Percentiles rank a stretch among this genome's conserved stretches.
These are phyloP conservation scores for Brettanomyces custersianus DNA, from an alignment of 805 yeast species.

Conservation along the genomic window DNA sequence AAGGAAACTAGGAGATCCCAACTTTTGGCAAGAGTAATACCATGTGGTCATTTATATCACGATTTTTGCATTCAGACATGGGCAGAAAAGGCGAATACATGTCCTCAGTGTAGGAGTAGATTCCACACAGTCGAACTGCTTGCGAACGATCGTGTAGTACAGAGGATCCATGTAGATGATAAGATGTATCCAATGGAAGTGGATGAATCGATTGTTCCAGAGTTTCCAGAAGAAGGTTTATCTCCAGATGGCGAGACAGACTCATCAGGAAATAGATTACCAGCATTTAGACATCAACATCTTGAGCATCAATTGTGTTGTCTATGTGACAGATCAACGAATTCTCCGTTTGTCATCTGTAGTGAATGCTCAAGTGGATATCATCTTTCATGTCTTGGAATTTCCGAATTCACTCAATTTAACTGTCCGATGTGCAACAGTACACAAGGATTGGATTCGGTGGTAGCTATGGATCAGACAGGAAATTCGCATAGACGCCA, in stretches of 20 bases:
- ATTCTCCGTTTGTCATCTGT: slow-evolving; percentile 21
- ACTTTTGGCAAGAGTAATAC: slow-evolving; percentile 20
- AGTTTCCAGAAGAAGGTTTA: slow-evolving; percentile 4
- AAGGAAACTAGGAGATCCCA: slow-evolving; percentile 18
- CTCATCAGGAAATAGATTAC: slow-evolving; percentile 1
- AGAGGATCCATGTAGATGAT: slow-evolving; percentile 14
- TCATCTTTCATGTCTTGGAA: slow-evolving; percentile 25
- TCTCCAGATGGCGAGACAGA: slow-evolving; percentile 1
- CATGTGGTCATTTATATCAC: slow-evolving; percentile 27
- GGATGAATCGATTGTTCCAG: slow-evolving; percentile 11
- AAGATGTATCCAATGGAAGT: slow-evolving; percentile 16
- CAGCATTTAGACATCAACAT: slow-evolving; percentile 15
- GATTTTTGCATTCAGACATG: slow-evolving; percentile 27
- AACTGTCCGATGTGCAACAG: slow-evolving; percentile 30
- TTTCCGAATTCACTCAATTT: slow-evolving; percentile 16
- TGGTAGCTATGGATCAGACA: slow-evolving; percentile 7
- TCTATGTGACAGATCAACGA: slow-evolving; percentile 21
- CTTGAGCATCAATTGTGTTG: slow-evolving; percentile 21
- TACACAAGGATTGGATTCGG: slow-evolving; percentile 17
- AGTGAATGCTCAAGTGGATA: slow-evolving; percentile 24
- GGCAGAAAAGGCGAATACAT: slow-evolving; percentile 27
- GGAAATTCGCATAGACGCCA: neutral
- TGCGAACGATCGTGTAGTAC: slow-evolving; percentile 10
- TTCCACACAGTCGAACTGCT: slow-evolving; percentile 16
- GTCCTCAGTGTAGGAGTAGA: slow-evolving; percentile 26